Percentiles rank a stretch among this genome's conserved stretches.
Conservation (phyloP, 1,284 basidiomycete species). For the Cystobasidium pallidum region DNA sequence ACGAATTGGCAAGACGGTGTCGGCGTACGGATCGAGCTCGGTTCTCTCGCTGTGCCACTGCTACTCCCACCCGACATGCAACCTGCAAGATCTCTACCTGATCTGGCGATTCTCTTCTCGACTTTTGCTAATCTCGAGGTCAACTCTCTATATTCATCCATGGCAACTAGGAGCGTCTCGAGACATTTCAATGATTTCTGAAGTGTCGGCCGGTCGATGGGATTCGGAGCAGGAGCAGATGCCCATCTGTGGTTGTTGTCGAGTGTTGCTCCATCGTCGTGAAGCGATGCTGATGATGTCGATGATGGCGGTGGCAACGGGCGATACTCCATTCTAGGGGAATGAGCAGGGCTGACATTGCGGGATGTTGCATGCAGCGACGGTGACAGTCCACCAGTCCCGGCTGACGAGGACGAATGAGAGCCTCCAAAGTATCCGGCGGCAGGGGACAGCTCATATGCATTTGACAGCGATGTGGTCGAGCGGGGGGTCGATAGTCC, state of each 20-base stretch:
- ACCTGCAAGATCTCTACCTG: constrained; percentile 50
- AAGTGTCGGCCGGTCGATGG: constrained; percentile 53
- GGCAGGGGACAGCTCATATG: background rate
- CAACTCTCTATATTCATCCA: constrained; percentile 55
- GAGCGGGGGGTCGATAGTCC: constrained; percentile 18
- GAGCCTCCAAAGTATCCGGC: constrained; percentile 19
- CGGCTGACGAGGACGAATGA: background rate
- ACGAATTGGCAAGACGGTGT: too few relatives aligned
- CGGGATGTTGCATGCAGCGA: background rate
- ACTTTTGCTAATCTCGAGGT: constrained; percentile 52
- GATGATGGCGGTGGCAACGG: background rate
- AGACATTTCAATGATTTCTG: constrained; percentile 54
- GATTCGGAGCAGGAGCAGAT: constrained; percentile 8
- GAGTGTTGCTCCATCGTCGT: background rate
- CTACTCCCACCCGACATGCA: constrained; percentile 12
- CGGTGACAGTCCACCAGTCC: background rate
- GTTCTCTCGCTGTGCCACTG: background rate
- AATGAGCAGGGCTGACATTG: constrained; percentile 7
- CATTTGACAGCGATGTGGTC: background rate
- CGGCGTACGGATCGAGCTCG: background rate
- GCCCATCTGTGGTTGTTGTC: background rate
- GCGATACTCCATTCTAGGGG: background rate
- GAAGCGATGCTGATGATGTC: too few relatives aligned
- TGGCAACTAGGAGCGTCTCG: constrained; percentile 53
- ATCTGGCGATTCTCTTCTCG: constrained; percentile 54